Base-by-base conservation (phyloP, 768 basidiomycete genomes). In the Tricholoma saponaceum region DNA sequence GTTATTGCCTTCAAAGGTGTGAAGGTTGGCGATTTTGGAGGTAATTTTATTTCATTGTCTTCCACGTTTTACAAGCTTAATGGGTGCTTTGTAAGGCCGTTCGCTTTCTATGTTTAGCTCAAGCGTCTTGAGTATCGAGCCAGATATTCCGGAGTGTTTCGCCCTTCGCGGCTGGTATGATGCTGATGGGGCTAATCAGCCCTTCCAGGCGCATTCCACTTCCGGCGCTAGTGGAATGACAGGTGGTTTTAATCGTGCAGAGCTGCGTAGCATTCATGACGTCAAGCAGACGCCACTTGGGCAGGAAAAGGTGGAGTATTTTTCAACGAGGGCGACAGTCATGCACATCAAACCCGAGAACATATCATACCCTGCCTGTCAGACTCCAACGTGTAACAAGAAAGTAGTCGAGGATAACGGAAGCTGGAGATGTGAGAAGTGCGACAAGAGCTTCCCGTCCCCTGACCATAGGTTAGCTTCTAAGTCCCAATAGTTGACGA, bases 351-450 rank as follows among this genome's bases (percentile, higher is more conserved):
- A 88, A 73, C 67, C 75, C 23, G 90, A 94, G 28, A 91, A 83
- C 60, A 76, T 98, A 46, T 81, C 83, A 14, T 99, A 99, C 69
- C 89, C 95, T 22, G 95, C 92, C 16, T 99, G 97, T 68, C 87
- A 85, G 28, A 83, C 80, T 18, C 76, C 83, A 37, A 80, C 77
- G 8, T 98, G 96, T 72, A 90, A 81, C 73, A 98, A 98, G 77
- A 99, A 98, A 72, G 90, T 98, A 5, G 71, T 82, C 1, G 81
- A 90, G 55, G 71, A 78, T 18, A 79, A 78, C n/a, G 79, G 76
- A 43, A 79, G 76, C n/a, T 98, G 93, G 93, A 75, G 83, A 46
- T 98, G 97, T 70, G 97, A 98, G 69, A 98, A 95, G 72, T 98
- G 96, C 69, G 83, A 90, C 52, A 83, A 80, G 69, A 81, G 71